Evolutionary conservation across 2,329 filamentous ascomycete species (phyloP).

Genomic region (Botryosphaeria dothidea): DNA sequence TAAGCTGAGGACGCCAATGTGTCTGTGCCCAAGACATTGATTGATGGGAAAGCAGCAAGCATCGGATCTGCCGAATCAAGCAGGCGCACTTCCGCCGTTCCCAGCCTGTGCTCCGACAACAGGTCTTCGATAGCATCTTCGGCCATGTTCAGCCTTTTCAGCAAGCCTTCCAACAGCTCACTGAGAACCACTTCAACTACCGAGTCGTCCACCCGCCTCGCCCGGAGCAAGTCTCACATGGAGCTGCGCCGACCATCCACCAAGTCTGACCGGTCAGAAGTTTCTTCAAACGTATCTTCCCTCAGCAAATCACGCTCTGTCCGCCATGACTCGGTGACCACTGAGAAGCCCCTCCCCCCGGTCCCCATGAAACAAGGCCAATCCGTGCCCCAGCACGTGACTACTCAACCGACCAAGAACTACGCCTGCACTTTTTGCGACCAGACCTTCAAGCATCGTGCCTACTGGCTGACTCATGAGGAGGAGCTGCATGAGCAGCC

Average conservation of each 20-base stretch:
- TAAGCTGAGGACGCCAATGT: constrained; percentile 23
- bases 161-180: constrained; percentile 4
- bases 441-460: constrained; percentile 67
- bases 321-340: constrained; percentile 8
- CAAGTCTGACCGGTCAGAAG: constrained; percentile 4
- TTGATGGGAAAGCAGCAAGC: not conserved
- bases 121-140: constrained; percentile 1
- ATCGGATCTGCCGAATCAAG: not conserved
- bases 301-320: not conserved
- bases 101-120: constrained; percentile 4
- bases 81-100: not conserved
- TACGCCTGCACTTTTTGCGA: constrained; percentile 54
- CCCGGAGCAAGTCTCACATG: constrained; percentile 13
- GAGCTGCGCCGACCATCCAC: constrained; percentile 1
- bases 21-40: not conserved
- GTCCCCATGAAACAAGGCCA: constrained; percentile 6
- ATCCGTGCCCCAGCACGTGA: not conserved
- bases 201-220: not conserved
- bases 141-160: constrained; percentile 13
- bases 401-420: constrained; percentile 30
- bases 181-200: not conserved
- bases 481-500: constrained; percentile 70
- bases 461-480: constrained; percentile 70
- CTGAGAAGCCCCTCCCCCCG: constrained; percentile 10
- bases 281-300: not conserved